Evolutionary conservation across 164 flowering plant species (phyloP).

Genomic region (Taxillus chinensis): DNA sequence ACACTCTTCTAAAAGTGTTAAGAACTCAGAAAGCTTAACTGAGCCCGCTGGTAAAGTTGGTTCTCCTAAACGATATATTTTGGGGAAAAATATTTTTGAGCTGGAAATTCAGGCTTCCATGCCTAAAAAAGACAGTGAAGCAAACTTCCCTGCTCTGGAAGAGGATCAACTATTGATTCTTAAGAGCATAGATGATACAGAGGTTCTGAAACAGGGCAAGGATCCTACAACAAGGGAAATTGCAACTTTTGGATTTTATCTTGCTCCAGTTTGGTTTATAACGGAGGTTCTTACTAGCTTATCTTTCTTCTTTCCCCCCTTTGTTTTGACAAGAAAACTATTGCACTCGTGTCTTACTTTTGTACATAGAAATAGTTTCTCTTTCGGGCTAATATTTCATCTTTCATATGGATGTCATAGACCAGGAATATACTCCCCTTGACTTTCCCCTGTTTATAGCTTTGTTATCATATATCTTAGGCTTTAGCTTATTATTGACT

Average conservation of each 20-base stretch:
- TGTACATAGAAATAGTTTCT: no score
- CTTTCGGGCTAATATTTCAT: no score
- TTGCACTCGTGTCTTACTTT: no score
- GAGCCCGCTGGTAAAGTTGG: constrained; percentile 29
- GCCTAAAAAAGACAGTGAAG: constrained; percentile 61
- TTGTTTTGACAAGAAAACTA: no score
- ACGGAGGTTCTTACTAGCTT: constrained; percentile 59
- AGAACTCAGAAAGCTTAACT: constrained; percentile 24
- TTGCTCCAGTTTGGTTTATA: constrained; percentile 94
- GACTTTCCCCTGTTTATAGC: no score
- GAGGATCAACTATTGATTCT: constrained; percentile 54
- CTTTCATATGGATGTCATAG: no score
- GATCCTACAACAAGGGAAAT: constrained; percentile 51
- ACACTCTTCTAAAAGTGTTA: constrained; percentile 43
- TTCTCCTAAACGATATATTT: constrained; percentile 41
- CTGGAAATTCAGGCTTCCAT: constrained; percentile 49
- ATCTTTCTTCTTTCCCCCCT: neutral
- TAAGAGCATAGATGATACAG: constrained; percentile 29
- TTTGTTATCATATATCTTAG: no score
- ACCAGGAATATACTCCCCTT: no score
- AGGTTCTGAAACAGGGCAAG: constrained; percentile 25
- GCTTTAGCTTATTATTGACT: no score
- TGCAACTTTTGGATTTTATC: constrained; percentile 65
- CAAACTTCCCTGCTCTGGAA: constrained; percentile 39
- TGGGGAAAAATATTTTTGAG: constrained; percentile 41